These are phyloP conservation scores for Rosa hybrid DNA, from an alignment of 331 rosid genomes.

Conservation along the genomic window DNA sequence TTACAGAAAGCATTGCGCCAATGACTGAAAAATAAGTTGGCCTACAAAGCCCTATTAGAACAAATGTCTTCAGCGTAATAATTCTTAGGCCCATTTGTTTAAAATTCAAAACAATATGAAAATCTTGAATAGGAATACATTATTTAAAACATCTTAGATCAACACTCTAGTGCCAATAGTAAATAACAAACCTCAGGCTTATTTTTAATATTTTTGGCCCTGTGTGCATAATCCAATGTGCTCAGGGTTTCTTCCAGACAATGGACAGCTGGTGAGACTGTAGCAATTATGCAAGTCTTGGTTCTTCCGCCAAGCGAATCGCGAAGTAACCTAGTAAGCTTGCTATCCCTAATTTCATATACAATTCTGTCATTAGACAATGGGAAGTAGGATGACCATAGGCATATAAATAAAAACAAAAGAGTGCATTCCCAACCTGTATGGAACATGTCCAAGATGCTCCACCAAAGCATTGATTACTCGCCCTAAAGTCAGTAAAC, in stretches of 20 bases:
- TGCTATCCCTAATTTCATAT: slow-evolving; percentile 80
- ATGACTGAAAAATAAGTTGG: neutral
- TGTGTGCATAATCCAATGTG: slow-evolving; percentile 92
- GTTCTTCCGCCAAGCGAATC: slow-evolving; percentile 98
- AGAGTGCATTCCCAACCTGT: slow-evolving; percentile 48
- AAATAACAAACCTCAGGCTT: slow-evolving; percentile 83
- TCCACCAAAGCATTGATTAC: slow-evolving; percentile 95
- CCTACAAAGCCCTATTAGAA: neutral
- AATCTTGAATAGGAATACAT: neutral
- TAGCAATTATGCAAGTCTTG: slow-evolving; percentile 90
- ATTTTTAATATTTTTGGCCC: slow-evolving; percentile 88
- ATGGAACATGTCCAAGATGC: slow-evolving; percentile 93
- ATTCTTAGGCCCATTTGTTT: neutral
- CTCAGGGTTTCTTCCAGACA: slow-evolving; percentile 95
- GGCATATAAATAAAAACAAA: neutral
- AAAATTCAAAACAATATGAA: neutral
- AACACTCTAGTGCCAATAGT: neutral
- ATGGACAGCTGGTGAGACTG: slow-evolving; percentile 95
- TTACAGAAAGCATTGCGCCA: neutral
- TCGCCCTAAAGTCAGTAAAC: slow-evolving; percentile 93
- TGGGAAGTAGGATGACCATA: neutral
- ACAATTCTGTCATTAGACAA: slow-evolving; percentile 11
- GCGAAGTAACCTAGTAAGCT: slow-evolving; percentile 86
- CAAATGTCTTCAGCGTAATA: neutral
- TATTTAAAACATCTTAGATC: neutral